phyloP scores from a whole-genome alignment of 495 filamentous ascomycete genomes.

The Penicillium maclennaniae region DNA sequence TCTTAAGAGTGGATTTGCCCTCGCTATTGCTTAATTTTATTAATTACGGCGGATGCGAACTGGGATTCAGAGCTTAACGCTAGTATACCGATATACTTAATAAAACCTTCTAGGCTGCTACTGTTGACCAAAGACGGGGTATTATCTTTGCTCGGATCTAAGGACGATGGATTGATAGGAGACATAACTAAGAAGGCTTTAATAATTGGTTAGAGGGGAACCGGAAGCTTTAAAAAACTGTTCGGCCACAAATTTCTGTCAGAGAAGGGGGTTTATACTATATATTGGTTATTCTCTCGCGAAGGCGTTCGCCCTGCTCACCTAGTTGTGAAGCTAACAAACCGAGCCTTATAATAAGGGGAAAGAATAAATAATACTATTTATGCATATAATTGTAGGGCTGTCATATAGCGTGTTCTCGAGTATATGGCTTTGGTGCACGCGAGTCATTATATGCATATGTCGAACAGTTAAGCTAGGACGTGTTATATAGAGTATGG shows the following conservation, averaged over 20 bases:
- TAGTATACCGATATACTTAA: constrained; percentile 7
- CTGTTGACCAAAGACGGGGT: not conserved
- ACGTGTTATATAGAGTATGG: constrained; percentile 7
- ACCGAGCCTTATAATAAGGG: constrained; percentile 4
- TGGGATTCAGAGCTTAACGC: constrained; percentile 10
- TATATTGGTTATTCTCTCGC: too few species aligned
- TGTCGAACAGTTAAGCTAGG: not conserved
- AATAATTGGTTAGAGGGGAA: too few species aligned
- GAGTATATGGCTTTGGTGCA: constrained; percentile 3
- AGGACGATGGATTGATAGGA: not conserved
- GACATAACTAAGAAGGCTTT: too few species aligned
- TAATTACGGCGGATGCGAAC: constrained; percentile 5
- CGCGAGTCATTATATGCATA: constrained; percentile 3
- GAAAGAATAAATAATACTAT: constrained; percentile 7
- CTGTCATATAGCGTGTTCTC: constrained; percentile 9
- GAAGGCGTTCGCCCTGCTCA: too few species aligned
- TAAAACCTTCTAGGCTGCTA: constrained; percentile 7
- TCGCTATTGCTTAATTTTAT: constrained; percentile 1
- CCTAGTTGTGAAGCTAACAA: not conserved
- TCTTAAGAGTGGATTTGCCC: constrained; percentile 7
- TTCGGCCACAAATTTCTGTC: too few species aligned
- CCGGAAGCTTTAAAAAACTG: too few species aligned
- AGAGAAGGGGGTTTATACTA: not conserved
- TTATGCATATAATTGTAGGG: constrained; percentile 11
- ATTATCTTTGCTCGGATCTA: not conserved